Evolutionary conservation across 768 basidiomycete genomes (phyloP).

Genomic region (Peribolospora baueri): DNA sequence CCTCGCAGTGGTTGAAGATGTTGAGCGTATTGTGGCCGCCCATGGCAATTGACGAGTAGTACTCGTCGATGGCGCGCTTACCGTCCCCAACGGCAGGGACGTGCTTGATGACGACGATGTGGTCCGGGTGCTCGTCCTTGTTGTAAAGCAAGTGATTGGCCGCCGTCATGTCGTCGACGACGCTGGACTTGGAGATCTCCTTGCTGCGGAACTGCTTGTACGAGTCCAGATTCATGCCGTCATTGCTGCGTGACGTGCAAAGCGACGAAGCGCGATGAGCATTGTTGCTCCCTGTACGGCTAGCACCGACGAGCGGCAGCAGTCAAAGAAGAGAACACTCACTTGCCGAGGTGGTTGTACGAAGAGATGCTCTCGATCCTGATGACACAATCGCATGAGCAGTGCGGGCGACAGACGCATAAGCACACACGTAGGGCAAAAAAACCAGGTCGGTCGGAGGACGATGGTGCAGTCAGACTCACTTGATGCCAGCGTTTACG

Average conservation of each 20-base stretch:
- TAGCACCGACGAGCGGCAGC: neutral
- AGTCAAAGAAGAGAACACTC: neutral
- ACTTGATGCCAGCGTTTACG: slow-evolving; percentile 88
- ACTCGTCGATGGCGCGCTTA: slow-evolving; percentile 98
- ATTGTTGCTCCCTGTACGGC: neutral
- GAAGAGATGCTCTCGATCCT: slow-evolving; percentile 38
- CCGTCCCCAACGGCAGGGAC: slow-evolving; percentile 90
- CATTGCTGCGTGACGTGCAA: slow-evolving; percentile 29
- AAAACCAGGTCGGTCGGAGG: too few species aligned
- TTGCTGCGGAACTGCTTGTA: slow-evolving; percentile 90
- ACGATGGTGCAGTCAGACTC: too few species aligned
- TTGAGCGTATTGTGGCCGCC: slow-evolving; percentile 72
- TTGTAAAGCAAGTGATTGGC: slow-evolving; percentile 76
- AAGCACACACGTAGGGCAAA: neutral
- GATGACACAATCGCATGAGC: slow-evolving; percentile 24
- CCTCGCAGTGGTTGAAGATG: slow-evolving; percentile 90
- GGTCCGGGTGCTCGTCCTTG: slow-evolving; percentile 95
- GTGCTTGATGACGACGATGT: slow-evolving; percentile 77
- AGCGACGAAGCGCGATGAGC: neutral
- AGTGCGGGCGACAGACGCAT: slow-evolving; percentile 26
- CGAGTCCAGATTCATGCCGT: slow-evolving; percentile 71
- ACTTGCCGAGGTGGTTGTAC: slow-evolving; percentile 91
- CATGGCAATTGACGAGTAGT: slow-evolving; percentile 93
- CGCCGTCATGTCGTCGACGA: slow-evolving; percentile 88
- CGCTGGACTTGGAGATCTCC: slow-evolving; percentile 91